Percentiles rank a stretch among this genome's conserved stretches.
Evolutionary conservation across 768 basidiomycete species (phyloP).

Genomic region (Termitomyces sp.): DNA sequence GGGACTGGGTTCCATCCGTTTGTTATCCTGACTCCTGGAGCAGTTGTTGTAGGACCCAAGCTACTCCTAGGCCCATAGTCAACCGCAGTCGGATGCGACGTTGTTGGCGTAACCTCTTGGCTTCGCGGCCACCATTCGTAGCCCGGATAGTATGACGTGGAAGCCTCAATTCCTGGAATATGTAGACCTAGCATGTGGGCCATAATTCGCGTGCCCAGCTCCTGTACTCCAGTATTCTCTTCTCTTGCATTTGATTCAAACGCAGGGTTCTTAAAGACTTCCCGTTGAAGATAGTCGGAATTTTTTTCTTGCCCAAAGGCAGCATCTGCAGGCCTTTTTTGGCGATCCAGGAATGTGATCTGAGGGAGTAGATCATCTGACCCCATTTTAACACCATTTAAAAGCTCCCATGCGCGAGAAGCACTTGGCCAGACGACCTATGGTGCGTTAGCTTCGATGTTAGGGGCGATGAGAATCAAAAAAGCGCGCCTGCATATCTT

Average conservation of each 20-base stretch:
- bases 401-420: constrained; percentile 57
- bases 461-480: constrained; percentile 1
- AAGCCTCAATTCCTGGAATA: constrained; percentile 60
- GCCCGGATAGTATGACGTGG: constrained; percentile 51
- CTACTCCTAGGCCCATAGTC: constrained; percentile 6
- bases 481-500: constrained; percentile 61
- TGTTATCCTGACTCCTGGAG: not conserved
- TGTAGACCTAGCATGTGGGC: constrained; percentile 70
- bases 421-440: constrained; percentile 70
- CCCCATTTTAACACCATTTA: constrained; percentile 63
- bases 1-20: constrained; percentile 12
- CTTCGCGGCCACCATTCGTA: constrained; percentile 67
- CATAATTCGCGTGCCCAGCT: constrained; percentile 62
- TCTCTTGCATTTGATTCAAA: constrained; percentile 20
- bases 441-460: constrained; percentile 1
- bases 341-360: constrained; percentile 37
- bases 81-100: constrained; percentile 13
- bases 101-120: constrained; percentile 20
- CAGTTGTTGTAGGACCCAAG: not conserved
- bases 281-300: constrained; percentile 40
- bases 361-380: constrained; percentile 36
- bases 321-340: constrained; percentile 57
- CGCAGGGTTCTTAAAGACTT: constrained; percentile 26
- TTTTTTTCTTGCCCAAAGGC: constrained; percentile 58
- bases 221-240: constrained; percentile 50